Conservation (phyloP, 2,329 filamentous ascomycete species). For the Claviceps arundinis region DNA sequence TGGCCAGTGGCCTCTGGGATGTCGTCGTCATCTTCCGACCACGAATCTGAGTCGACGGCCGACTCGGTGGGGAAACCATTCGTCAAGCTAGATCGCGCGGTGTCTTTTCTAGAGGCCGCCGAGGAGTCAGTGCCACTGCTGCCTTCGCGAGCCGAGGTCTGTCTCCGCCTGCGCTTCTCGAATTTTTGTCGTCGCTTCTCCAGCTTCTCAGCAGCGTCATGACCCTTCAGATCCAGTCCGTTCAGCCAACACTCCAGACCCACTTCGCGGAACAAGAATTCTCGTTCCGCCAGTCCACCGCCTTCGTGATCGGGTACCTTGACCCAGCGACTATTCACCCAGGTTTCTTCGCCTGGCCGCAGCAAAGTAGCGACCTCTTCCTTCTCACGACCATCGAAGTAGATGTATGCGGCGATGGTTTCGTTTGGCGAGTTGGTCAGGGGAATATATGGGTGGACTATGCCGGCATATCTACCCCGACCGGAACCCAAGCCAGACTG, state of each 20-base stretch:
- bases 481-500: constrained; percentile 37
- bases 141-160: constrained; percentile 34
- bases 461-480: constrained; percentile 33
- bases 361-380: constrained; percentile 94
- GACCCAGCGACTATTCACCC: constrained; percentile 98
- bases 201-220: constrained; percentile 77
- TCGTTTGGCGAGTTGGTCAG: constrained; percentile 90
- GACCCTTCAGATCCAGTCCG: constrained; percentile 85
- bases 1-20: constrained; percentile 90
- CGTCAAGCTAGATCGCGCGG: constrained; percentile 71
- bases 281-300: constrained; percentile 85
- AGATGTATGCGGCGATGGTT: constrained; percentile 96
- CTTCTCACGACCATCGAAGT: constrained; percentile 90
- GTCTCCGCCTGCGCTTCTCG: constrained; percentile 52
- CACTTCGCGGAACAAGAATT: constrained; percentile 95
- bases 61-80: constrained; percentile 61
- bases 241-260: constrained; percentile 94
- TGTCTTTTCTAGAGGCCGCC: constrained; percentile 31
- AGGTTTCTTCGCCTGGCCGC: constrained; percentile 88
- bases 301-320: constrained; percentile 84
- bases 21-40: constrained; percentile 71
- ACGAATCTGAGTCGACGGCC: constrained; percentile 55
- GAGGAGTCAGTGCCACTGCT: constrained; percentile 21
- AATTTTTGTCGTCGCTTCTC: constrained; percentile 79
- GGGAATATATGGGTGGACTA: constrained; percentile 77